Evolutionary conservation across 345 rosid genomes (phyloP).

Genomic region (Cochlearia excelsa): DNA sequence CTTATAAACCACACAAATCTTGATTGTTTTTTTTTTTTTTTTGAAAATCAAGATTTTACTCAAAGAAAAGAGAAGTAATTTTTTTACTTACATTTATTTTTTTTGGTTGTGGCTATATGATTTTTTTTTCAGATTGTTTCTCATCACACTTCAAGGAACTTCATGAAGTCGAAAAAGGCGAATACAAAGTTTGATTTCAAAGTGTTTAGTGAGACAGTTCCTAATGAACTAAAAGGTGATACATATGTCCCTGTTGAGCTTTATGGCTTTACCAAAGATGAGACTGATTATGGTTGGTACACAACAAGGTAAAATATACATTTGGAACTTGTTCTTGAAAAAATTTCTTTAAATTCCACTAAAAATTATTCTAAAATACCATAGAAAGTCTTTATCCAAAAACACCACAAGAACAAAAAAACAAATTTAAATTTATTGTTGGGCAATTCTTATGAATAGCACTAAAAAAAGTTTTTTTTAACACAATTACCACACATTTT

Average conservation of each 20-base stretch:
- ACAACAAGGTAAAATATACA: slow-evolving; percentile 42
- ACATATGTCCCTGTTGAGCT: slow-evolving; percentile 51
- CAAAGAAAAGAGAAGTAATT: too few species aligned
- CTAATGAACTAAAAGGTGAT: slow-evolving; percentile 30
- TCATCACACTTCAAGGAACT: slow-evolving; percentile 73
- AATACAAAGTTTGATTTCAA: slow-evolving; percentile 55
- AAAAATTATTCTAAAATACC: too few species aligned
- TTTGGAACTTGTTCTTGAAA: too few species aligned
- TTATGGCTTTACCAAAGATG: slow-evolving; percentile 57
- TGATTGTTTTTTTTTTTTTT: neutral
- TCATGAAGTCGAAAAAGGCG: slow-evolving; percentile 45
- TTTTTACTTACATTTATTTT: neutral
- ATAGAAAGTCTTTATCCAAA: too few species aligned
- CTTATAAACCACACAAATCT: neutral
- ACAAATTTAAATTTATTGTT: too few species aligned
- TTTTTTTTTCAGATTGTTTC: slow-evolving; percentile 45
- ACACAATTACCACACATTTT: too few species aligned
- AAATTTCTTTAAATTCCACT: too few species aligned
- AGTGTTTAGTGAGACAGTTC: slow-evolving; percentile 49
- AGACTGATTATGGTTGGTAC: slow-evolving; percentile 76
- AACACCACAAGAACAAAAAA: too few species aligned
- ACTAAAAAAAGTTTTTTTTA: too few species aligned
- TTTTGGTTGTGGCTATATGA: neutral
- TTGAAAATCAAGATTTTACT: too few species aligned
- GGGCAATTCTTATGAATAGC: too few species aligned